phyloP scores from a whole-genome alignment of 1,284 basidiomycete genomes.

The Apiotrichum porosum region DNA sequence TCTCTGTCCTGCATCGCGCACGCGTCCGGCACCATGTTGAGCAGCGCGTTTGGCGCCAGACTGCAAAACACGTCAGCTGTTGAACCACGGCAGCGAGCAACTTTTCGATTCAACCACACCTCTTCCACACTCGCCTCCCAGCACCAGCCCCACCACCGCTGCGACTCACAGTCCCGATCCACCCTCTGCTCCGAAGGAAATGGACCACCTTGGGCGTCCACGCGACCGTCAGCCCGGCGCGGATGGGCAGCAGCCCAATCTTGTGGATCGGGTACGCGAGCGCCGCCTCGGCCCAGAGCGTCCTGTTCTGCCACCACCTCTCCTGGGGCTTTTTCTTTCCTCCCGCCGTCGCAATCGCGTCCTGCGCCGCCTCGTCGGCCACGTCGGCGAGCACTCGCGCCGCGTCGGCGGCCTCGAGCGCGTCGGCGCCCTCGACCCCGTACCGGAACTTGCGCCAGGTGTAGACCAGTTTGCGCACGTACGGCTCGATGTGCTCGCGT shows the following conservation, averaged over 20 bases:
- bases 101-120: no score
- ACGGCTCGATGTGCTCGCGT: slow-evolving; percentile 76
- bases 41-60: slow-evolving; percentile 14
- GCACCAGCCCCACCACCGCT: background rate
- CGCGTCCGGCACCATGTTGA: slow-evolving; percentile 9
- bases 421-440: slow-evolving; percentile 21
- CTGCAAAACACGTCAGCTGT: slow-evolving; percentile 12
- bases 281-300: slow-evolving; percentile 83
- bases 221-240: slow-evolving; percentile 82
- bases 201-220: slow-evolving; percentile 78
- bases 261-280: slow-evolving; percentile 96
- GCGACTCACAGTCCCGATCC: slow-evolving; percentile 52
- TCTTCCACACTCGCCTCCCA: no score
- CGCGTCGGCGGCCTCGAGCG: slow-evolving; percentile 18
- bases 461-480: slow-evolving; percentile 59
- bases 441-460: slow-evolving; percentile 33
- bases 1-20: slow-evolving; percentile 10
- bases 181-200: slow-evolving; percentile 69
- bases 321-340: slow-evolving; percentile 41
- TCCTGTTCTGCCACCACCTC: slow-evolving; percentile 54
- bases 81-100: no score
- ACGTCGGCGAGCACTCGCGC: slow-evolving; percentile 17
- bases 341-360: slow-evolving; percentile 1
- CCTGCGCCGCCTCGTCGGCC: slow-evolving; percentile 55
- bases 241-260: slow-evolving; percentile 79